Base-by-base conservation (phyloP, 345 rosid genomes). In the Erysimum cheiranthoides region DNA sequence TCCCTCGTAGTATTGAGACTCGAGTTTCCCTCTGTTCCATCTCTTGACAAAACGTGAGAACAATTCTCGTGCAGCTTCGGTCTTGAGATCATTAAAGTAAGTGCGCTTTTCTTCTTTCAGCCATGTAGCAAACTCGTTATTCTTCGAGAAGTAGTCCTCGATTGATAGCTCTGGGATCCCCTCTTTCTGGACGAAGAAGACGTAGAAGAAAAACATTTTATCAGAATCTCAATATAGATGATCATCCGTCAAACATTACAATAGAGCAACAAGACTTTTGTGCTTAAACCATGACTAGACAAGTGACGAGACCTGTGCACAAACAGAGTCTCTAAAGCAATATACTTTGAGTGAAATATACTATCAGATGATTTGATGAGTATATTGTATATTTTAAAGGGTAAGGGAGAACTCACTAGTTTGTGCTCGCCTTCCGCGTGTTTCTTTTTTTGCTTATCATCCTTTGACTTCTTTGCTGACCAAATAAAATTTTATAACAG, bases 71-170 rank as follows among this genome's bases (percentile, higher is more conserved):
- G 98, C 93, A 59, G 95, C 77, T 76, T 90, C 93, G 0, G 98
- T 84, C 0, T 90, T 90, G 68, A 94, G 95, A 35, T 94, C 95
- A 2, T 93, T 87, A 78, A 94, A 94, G 75, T 87, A 94, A 25
- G 83, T 58, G n/a, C 77, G 75, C 39, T 86, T 92, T 81, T 92
- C 82, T 70, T 94, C 98, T 85, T 82, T 87, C 70, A 94, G 85
- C 98, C 97, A 94, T 43, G 95, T 86, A 12, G 96, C 86, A 64
- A 92, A 94, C 81, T 94, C 98, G 5, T 89, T 92, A 58, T 89
- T 94, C 88, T 92, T 94, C 6, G 88, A 76, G 81, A 87, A 92
- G 86, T 94, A 94, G 85, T 94, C 96, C 10, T 92, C 98, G 0
- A 47, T 78, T 3, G 96, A 81, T 40, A 94, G 81, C 88, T 90